phyloP scores from a whole-genome alignment of 306 rosid species.

The Phaseolus lunatus region DNA sequence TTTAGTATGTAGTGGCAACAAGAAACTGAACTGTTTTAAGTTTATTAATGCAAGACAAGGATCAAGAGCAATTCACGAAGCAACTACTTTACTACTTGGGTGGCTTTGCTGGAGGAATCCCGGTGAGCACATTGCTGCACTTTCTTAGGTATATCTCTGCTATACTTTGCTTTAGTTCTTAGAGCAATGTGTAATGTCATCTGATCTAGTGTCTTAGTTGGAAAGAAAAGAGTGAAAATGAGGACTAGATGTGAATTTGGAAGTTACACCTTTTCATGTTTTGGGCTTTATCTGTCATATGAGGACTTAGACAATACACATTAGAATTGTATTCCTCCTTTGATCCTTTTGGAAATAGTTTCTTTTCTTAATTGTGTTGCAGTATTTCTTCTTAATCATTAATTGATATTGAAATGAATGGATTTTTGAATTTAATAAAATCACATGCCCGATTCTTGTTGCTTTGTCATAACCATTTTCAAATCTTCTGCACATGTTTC shows the following conservation, averaged over 20 bases:
- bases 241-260: neutral
- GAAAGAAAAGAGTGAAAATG: constrained; percentile 1
- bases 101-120: constrained; percentile 94
- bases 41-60: constrained; percentile 80
- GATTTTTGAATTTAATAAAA: neutral
- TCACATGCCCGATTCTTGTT: constrained; percentile 2
- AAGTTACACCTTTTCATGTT: constrained; percentile 14
- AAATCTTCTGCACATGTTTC: constrained; percentile 40
- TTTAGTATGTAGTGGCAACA: constrained; percentile 39
- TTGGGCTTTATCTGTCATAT: constrained; percentile 13
- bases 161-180: constrained; percentile 59
- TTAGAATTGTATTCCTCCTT: neutral
- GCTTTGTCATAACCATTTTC: constrained; percentile 16
- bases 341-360: neutral
- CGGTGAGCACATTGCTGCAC: constrained; percentile 98
- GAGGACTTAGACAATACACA: constrained; percentile 9
- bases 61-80: constrained; percentile 88
- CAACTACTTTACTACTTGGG: constrained; percentile 93
- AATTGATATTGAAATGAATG: constrained; percentile 3
- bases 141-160: constrained; percentile 88
- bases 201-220: constrained; percentile 9
- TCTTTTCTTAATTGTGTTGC: neutral
- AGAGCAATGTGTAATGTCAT: constrained; percentile 19
- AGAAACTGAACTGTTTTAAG: constrained; percentile 47
- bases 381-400: constrained; percentile 11